phyloP scores from a whole-genome alignment of 75 land plant species.

The Pinus albicaulis region DNA sequence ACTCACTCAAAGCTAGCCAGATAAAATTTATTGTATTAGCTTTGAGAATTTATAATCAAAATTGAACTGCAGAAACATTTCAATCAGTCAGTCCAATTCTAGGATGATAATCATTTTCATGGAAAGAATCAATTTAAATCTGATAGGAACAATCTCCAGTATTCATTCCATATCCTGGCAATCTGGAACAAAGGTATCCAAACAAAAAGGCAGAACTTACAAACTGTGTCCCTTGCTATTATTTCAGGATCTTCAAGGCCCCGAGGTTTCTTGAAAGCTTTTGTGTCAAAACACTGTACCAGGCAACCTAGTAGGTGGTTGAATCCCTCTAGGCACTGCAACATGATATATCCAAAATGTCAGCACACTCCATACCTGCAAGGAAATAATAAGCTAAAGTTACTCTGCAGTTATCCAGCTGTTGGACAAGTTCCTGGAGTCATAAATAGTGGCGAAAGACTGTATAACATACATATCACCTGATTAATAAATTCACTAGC shows the following conservation, averaged over 20 bases:
- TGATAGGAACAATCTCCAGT: no score
- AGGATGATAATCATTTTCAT: neutral
- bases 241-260: constrained; percentile 76
- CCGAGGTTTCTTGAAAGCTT: constrained; percentile 34
- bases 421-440: no score
- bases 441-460: no score
- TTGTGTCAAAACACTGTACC: constrained; percentile 62
- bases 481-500: no score
- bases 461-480: no score
- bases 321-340: constrained; percentile 82
- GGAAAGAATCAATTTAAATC: no score
- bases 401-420: no score
- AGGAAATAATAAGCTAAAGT: neutral
- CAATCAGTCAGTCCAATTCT: neutral
- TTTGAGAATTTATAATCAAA: no score
- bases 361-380: constrained; percentile 69
- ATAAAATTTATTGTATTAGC: no score
- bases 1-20: neutral
- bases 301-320: constrained; percentile 53
- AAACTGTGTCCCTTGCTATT: constrained; percentile 80
- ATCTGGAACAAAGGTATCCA: neutral
- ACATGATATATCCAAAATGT: constrained; percentile 61
- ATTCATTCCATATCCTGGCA: neutral
- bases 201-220: constrained; percentile 35
- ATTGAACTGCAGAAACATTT: neutral